These are phyloP conservation scores for Primulina huaijiensis DNA, from an alignment of 257 asterid genomes.

Conservation along the genomic window DNA sequence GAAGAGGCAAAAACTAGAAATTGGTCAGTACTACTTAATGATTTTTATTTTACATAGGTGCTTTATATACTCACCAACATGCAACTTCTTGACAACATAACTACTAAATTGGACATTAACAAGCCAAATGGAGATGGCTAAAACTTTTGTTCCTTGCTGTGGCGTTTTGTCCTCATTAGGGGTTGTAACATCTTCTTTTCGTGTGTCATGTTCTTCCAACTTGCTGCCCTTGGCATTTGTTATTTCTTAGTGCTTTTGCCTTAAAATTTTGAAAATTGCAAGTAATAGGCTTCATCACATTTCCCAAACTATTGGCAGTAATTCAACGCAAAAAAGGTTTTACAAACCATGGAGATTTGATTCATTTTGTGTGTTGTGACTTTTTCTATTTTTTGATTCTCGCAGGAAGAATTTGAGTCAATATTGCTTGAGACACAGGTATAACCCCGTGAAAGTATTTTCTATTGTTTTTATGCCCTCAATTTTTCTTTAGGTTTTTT, in stretches of 20 bases:
- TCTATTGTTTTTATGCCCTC: conserved; percentile 5
- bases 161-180: neutral
- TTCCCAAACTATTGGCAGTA: neutral
- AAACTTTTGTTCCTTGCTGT: neutral
- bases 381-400: conserved; percentile 16
- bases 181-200: neutral
- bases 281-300: conserved; percentile 2
- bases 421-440: conserved; percentile 60
- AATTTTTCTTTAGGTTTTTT: neutral
- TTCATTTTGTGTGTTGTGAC: neutral
- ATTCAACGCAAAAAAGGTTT: neutral
- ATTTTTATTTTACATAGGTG: too few relatives aligned
- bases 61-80: too few relatives aligned
- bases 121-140: too few relatives aligned
- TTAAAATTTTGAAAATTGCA: too few relatives aligned
- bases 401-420: conserved; percentile 65
- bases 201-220: too few relatives aligned
- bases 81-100: too few relatives aligned
- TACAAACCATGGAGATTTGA: conserved; percentile 12
- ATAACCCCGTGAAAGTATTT: conserved; percentile 11
- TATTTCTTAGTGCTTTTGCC: neutral
- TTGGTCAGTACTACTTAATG: too few relatives aligned
- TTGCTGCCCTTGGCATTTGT: neutral
- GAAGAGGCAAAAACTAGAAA: too few relatives aligned
- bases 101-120: too few relatives aligned